These are phyloP conservation scores for Coprinopsis marcescibilis DNA, from an alignment of 768 basidiomycete genomes.

Conservation along the genomic window DNA sequence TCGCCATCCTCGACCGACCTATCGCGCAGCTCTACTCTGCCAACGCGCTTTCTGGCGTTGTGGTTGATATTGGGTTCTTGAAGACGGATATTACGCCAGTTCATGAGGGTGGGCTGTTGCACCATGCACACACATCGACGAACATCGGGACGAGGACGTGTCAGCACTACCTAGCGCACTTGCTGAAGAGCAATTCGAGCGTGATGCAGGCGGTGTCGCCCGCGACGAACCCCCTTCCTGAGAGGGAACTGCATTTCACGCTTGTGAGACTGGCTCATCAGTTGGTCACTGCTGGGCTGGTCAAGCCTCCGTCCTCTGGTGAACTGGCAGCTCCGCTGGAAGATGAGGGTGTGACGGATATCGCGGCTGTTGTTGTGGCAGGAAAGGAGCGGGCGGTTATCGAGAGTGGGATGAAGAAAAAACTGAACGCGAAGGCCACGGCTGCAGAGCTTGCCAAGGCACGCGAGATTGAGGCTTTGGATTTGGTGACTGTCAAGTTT, in stretches of 20 bases:
- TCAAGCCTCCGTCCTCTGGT: conserved; percentile 71
- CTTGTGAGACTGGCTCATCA: conserved; percentile 62
- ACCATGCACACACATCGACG: conserved; percentile 49
- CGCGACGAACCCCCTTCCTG: conserved; percentile 39
- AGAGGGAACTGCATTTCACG: conserved; percentile 40
- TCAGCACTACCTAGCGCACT: conserved; percentile 66
- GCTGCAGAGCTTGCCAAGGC: conserved; percentile 80
- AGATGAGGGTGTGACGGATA: conserved; percentile 85
- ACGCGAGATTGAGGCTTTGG: conserved; percentile 76
- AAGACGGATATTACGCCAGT: conserved; percentile 75
- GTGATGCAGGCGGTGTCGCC: conserved; percentile 56
- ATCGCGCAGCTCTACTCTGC: conserved; percentile 80
- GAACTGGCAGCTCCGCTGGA: conserved; percentile 55
- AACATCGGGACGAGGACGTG: conserved; percentile 67
- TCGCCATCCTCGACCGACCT: conserved; percentile 77
- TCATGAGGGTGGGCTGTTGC: conserved; percentile 63
- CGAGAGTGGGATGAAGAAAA: conserved; percentile 78
- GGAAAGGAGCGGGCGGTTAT: conserved; percentile 90
- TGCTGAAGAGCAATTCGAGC: conserved; percentile 64
- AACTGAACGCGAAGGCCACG: conserved; percentile 61
- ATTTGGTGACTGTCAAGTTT: conserved; percentile 75
- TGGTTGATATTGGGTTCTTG: conserved; percentile 77
- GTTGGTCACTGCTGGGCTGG: conserved; percentile 56
- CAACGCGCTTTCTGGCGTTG: conserved; percentile 64
- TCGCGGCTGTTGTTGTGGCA: conserved; percentile 84